phyloP scores from a whole-genome alignment of 2,329 filamentous ascomycete species.

The Sporothrix brasiliensis region DNA sequence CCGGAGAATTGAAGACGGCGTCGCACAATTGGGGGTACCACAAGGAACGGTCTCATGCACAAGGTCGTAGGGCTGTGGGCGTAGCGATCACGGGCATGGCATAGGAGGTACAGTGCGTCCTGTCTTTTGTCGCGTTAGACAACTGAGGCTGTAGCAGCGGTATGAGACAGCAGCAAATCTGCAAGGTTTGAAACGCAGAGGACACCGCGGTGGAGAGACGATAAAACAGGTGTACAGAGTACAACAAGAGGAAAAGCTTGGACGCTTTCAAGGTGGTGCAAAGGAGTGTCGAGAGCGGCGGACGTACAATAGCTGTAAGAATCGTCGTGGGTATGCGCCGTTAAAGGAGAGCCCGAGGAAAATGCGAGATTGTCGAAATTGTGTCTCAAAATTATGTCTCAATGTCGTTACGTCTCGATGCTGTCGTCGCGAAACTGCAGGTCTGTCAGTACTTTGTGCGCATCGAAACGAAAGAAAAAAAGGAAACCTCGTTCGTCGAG shows the following conservation, averaged over 20 bases:
- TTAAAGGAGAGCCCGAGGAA: neutral
- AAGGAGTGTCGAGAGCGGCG: neutral
- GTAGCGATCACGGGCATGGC: slow-evolving; percentile 23
- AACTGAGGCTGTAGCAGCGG: slow-evolving; percentile 19
- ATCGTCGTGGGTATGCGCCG: slow-evolving; percentile 10
- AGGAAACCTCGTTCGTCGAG: neutral
- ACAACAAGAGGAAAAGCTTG: slow-evolving; percentile 13
- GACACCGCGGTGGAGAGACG: neutral
- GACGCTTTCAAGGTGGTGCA: slow-evolving; percentile 22
- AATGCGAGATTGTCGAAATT: neutral
- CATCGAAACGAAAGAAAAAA: slow-evolving; percentile 6
- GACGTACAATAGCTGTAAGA: slow-evolving; percentile 5
- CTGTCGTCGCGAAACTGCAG: neutral
- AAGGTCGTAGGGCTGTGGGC: slow-evolving; percentile 26
- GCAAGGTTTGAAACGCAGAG: neutral
- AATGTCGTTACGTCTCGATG: neutral
- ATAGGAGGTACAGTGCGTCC: slow-evolving; percentile 15
- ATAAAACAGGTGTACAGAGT: neutral
- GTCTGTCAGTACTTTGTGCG: slow-evolving; percentile 11
- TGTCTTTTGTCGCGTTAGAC: slow-evolving; percentile 33
- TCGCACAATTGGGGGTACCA: slow-evolving; percentile 24
- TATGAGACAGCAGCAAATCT: slow-evolving; percentile 9
- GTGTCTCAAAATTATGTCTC: neutral
- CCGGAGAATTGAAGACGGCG: slow-evolving; percentile 10
- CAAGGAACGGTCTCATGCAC: slow-evolving; percentile 28